Conservation (phyloP, 1,284 basidiomycete genomes). For the Termitomyces sp. region DNA sequence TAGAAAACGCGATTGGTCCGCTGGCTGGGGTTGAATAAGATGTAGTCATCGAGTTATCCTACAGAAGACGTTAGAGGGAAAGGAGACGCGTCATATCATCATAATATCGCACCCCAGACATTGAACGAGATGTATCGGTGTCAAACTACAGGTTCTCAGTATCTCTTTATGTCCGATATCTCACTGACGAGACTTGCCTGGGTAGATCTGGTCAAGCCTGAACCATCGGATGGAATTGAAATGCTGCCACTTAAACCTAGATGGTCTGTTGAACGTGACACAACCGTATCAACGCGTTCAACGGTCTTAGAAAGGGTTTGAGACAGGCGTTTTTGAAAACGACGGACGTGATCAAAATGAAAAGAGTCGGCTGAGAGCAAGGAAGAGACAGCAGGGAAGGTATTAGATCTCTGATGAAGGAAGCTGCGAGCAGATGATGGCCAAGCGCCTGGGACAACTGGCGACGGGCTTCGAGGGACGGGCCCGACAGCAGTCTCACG, state of each 20-base stretch:
- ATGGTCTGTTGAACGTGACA: background rate
- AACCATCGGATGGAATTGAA: conserved; percentile 18
- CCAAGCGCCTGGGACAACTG: conserved; percentile 29
- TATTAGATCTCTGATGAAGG: conserved; percentile 17
- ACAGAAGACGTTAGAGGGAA: background rate
- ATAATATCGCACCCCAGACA: conserved; percentile 4
- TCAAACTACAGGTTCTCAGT: conserved; percentile 6
- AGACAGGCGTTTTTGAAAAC: conserved; percentile 28
- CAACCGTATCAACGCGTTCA: background rate
- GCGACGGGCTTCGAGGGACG: conserved; percentile 20
- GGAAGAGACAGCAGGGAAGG: conserved; percentile 15
- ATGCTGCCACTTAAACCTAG: conserved; percentile 4
- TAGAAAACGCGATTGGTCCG: background rate
- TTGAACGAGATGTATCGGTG: conserved; percentile 1
- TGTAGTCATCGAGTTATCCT: conserved; percentile 6
- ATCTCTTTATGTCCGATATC: background rate
- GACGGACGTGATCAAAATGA: conserved; percentile 25
- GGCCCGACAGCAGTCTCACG: background rate
- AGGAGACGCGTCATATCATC: background rate
- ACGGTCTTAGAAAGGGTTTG: conserved; percentile 16
- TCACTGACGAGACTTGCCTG: conserved; percentile 12
- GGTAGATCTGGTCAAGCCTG: conserved; percentile 21
- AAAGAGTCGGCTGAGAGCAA: conserved; percentile 11
- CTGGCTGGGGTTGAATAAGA: background rate
- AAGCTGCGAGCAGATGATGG: conserved; percentile 16